Conservation (phyloP, 2,329 filamentous ascomycete genomes). For the Fusarium praegraminearum region DNA sequence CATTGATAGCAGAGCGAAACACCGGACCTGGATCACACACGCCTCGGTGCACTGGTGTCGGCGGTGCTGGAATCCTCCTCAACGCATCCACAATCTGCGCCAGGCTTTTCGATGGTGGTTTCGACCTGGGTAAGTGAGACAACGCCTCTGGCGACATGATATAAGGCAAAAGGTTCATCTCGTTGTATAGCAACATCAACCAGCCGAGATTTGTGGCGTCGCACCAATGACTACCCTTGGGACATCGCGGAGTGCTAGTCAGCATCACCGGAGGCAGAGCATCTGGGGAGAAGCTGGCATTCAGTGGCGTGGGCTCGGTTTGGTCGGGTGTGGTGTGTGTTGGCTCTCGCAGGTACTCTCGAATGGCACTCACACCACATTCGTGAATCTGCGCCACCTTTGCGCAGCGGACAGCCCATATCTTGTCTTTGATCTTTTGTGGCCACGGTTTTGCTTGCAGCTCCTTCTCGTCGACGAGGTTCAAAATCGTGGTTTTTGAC, state of each 20-base stretch:
- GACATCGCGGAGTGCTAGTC: constrained; percentile 60
- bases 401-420: constrained; percentile 61
- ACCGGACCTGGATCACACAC: constrained; percentile 64
- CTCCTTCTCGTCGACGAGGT: constrained; percentile 58
- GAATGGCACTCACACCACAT: constrained; percentile 58
- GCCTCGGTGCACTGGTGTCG: constrained; percentile 55
- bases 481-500: constrained; percentile 63
- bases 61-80: constrained; percentile 58
- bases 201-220: constrained; percentile 67
- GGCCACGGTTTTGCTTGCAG: constrained; percentile 61
- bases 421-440: constrained; percentile 59
- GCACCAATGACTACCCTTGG: constrained; percentile 62
- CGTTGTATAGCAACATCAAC: constrained; percentile 64
- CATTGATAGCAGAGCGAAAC: constrained; percentile 61
- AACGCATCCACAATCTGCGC: constrained; percentile 60
- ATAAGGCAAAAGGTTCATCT: constrained; percentile 59
- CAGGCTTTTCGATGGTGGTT: constrained; percentile 55
- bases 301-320: constrained; percentile 35
- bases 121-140: constrained; percentile 40
- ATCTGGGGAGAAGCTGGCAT: constrained; percentile 36
- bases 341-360: constrained; percentile 59
- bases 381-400: constrained; percentile 64
- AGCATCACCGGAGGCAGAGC: constrained; percentile 44
- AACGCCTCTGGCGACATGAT: constrained; percentile 53
- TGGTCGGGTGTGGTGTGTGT: constrained; percentile 35